These are phyloP conservation scores for Colletotrichum noveboracense DNA, from an alignment of 2,329 filamentous ascomycete genomes.

Conservation along the genomic window DNA sequence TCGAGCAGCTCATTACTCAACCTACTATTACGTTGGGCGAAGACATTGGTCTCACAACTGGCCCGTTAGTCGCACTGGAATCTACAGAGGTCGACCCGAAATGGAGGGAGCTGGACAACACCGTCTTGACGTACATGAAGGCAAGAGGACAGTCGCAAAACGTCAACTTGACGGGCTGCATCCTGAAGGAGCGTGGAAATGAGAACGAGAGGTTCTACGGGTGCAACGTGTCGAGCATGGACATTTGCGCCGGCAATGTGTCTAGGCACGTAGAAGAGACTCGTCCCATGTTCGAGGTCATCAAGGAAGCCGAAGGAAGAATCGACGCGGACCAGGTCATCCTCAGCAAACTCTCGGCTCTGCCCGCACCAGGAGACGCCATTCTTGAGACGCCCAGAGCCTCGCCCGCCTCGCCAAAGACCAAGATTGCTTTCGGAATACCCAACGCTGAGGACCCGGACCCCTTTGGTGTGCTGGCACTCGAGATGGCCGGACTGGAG, in stretches of 20 bases:
- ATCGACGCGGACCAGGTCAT: constrained; percentile 72
- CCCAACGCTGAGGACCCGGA: constrained; percentile 84
- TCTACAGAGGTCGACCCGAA: constrained; percentile 55
- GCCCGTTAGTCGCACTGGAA: constrained; percentile 69
- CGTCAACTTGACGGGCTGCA: constrained; percentile 61
- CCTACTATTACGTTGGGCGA: constrained; percentile 81
- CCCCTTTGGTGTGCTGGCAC: constrained; percentile 86
- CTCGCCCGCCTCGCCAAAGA: constrained; percentile 30
- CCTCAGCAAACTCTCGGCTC: constrained; percentile 66
- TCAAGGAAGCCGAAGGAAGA: constrained; percentile 88
- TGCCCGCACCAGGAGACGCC: constrained; percentile 80
- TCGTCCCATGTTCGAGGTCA: constrained; percentile 74
- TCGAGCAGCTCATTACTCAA: constrained; percentile 79
- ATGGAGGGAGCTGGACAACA: constrained; percentile 59
- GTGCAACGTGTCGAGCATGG: constrained; percentile 54
- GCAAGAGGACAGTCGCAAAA: constrained; percentile 60
- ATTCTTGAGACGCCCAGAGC: constrained; percentile 52
- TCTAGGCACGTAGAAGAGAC: constrained; percentile 59
- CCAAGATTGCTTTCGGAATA: constrained; percentile 71
- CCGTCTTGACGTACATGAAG: constrained; percentile 64
- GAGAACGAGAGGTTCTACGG: constrained; percentile 67
- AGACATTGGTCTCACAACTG: constrained; percentile 78
- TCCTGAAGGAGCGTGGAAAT: constrained; percentile 61
- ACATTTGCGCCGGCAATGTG: constrained; percentile 63
- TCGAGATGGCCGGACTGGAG: constrained; percentile 89